Evolutionary conservation across 768 basidiomycete species (phyloP), one percentile per base, ranked within the genome.

Genomic region (Macrolepiota dolichaula): DNA sequence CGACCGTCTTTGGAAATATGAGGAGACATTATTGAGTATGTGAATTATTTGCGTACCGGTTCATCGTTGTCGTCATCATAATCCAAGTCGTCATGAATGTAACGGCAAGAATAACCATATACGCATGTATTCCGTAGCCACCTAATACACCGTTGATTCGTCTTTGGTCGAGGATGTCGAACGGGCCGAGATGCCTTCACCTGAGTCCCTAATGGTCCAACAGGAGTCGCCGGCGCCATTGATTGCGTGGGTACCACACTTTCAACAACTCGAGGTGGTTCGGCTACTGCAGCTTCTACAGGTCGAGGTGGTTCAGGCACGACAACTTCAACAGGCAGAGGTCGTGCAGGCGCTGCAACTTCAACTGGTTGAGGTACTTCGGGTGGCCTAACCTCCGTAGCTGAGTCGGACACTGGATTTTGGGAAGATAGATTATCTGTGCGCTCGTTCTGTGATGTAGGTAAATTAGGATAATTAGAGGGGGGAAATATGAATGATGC

Each of bases 21-120:
- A 53, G 24, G 52, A 44, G 27, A 38, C 19, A 36, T 40, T 42
- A 36, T 17, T 10, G 32, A 51, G 44, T 6, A 29, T 15, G n/a
- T 13, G 3, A 54, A 36, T 35, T 50, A 42, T 32, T 3, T 24
- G 61, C 70, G 53, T 65, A 74, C 72, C 37, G 71, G 59, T 40
- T 68, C 64, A 32, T 3, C 29, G 29, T 7, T 32, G 29, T 32
- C 29, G 25, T 69, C 67, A 53, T 74, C 66, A 25, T 74, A 73
- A 11, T 75, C 73, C 4, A 73, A 62, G 42, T 75, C 71, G 9
- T 68, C 67, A 64, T 79, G 77, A 12, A 68, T 59, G 52, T 61
- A 72, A 37, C 38, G 63, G 57, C 76, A 77, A 3, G 60, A 42
- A 58, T 71, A 69, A 7, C 72, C 73, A 19, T 27, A 59, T 13